Percentiles rank a stretch among this genome's conserved stretches.
Evolutionary conservation across 805 yeast species (phyloP).

Genomic region (Wickerhamiella allomyrinae): DNA sequence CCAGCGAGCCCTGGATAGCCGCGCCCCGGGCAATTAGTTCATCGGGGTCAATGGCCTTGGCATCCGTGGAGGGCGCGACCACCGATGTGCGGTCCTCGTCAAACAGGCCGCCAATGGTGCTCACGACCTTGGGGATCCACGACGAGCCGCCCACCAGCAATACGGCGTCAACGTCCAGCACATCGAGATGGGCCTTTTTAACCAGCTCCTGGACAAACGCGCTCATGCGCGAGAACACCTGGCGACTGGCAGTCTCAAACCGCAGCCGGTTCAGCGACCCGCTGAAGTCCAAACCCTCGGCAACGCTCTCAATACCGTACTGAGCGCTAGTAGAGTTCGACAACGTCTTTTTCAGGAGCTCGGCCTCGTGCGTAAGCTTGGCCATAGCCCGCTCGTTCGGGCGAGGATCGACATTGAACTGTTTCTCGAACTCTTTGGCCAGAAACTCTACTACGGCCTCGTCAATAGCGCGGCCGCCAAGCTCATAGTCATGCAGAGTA

Average conservation of each 20-base stretch:
- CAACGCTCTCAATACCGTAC: slow-evolving; percentile 86
- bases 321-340: slow-evolving; percentile 80
- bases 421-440: slow-evolving; percentile 89
- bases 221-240: slow-evolving; percentile 60
- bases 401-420: slow-evolving; percentile 60
- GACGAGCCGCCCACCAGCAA: slow-evolving; percentile 88
- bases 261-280: slow-evolving; percentile 86
- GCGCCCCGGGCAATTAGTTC: slow-evolving; percentile 90
- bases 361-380: slow-evolving; percentile 71
- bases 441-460: slow-evolving; percentile 65
- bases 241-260: slow-evolving; percentile 75
- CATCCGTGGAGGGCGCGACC: slow-evolving; percentile 52
- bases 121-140: slow-evolving; percentile 79
- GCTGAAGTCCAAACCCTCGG: slow-evolving; percentile 89
- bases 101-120: slow-evolving; percentile 58
- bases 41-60: slow-evolving; percentile 74
- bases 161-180: slow-evolving; percentile 79
- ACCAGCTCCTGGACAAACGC: slow-evolving; percentile 62
- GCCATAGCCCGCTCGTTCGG: slow-evolving; percentile 73
- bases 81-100: slow-evolving; percentile 56
- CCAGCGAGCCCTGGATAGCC: slow-evolving; percentile 81
- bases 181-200: slow-evolving; percentile 69
- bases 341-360: slow-evolving; percentile 76
- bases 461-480: slow-evolving; percentile 86
- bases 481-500: slow-evolving; percentile 62